Evolutionary conservation across 1,284 basidiomycete species (phyloP).

Genomic region (Puccinia polysora): DNA sequence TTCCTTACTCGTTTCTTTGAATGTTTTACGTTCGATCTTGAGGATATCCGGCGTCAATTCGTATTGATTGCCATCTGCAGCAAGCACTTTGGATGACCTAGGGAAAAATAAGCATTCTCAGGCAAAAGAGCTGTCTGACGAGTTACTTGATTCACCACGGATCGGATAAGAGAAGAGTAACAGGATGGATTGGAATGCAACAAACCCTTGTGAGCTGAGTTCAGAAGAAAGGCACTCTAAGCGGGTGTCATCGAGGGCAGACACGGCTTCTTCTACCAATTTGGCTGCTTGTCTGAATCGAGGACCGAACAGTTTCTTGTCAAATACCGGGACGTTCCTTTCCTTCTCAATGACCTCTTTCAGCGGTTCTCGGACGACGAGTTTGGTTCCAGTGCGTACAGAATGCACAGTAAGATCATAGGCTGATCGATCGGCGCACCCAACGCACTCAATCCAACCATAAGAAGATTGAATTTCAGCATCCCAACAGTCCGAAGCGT

Average conservation of each 20-base stretch:
- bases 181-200: constrained; percentile 44
- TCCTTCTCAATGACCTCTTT: constrained; percentile 74
- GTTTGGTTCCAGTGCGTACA: constrained; percentile 57
- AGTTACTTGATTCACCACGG: constrained; percentile 48
- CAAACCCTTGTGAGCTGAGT: constrained; percentile 60
- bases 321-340: constrained; percentile 69
- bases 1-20: constrained; percentile 76
- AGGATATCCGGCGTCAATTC: constrained; percentile 70
- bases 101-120: background rate
- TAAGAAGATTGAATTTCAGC: constrained; percentile 91
- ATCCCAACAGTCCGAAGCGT: constrained; percentile 98
- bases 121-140: background rate
- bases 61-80: constrained; percentile 66
- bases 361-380: constrained; percentile 72
- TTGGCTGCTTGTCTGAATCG: constrained; percentile 81
- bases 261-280: constrained; percentile 66
- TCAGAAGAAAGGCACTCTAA: constrained; percentile 69
- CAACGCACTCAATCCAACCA: constrained; percentile 98
- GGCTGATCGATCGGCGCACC: constrained; percentile 96
- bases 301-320: constrained; percentile 86
- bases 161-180: constrained; percentile 58
- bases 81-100: constrained; percentile 47
- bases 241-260: constrained; percentile 65
- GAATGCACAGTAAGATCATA: constrained; percentile 73
- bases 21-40: constrained; percentile 74